These are phyloP conservation scores for Thelonectria blattea DNA, from an alignment of 2,329 filamentous ascomycete species.

Conservation along the genomic window DNA sequence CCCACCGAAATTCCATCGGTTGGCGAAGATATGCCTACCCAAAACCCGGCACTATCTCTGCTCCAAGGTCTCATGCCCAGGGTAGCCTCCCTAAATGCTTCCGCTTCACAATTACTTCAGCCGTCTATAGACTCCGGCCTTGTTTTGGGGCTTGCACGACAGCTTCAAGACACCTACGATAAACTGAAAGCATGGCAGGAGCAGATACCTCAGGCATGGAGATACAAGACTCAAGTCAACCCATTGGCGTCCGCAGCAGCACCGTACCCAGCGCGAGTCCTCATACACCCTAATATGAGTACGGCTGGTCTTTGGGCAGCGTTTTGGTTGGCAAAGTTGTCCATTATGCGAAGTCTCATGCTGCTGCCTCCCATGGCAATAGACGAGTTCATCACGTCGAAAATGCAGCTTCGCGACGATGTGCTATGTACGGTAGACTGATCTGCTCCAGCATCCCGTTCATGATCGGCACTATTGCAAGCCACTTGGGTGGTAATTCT, in stretches of 20 bases:
- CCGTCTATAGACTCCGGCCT: background rate
- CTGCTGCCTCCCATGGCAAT: background rate
- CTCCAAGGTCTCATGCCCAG: background rate
- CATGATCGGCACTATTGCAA: background rate
- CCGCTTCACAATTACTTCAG: background rate
- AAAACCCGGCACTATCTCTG: background rate
- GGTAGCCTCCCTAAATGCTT: background rate
- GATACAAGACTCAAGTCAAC: background rate
- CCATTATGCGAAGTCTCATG: background rate
- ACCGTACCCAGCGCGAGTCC: background rate
- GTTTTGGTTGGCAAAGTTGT: background rate
- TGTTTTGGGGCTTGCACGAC: background rate
- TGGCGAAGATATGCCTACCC: background rate
- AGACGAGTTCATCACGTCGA: background rate
- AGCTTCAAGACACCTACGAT: background rate
- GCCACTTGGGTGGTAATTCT: background rate
- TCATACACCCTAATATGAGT: background rate
- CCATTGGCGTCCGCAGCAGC: background rate
- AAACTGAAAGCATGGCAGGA: background rate
- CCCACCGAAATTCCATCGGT: background rate
- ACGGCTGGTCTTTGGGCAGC: conserved; percentile 2
- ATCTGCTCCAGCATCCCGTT: conserved; percentile 1
- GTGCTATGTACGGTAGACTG: background rate
- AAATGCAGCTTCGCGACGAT: background rate
- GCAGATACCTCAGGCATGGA: background rate